These are phyloP conservation scores for Pseudogymnoascus sp. DNA, from an alignment of 2,329 filamentous ascomycete genomes.

Conservation along the genomic window DNA sequence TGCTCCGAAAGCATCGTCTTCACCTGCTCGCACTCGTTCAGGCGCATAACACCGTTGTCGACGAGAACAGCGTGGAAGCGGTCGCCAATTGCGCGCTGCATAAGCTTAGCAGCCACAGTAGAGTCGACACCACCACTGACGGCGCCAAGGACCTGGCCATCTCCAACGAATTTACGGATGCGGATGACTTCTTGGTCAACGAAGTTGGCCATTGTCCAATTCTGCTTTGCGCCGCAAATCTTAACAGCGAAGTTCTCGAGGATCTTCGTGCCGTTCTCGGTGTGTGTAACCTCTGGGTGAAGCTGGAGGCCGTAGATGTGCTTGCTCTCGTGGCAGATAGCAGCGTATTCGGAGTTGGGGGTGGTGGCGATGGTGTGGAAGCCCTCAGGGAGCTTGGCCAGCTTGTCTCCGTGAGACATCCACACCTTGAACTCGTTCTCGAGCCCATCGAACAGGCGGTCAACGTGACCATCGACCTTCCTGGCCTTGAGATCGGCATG, in stretches of 20 bases:
- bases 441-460: constrained; percentile 70
- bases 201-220: constrained; percentile 85
- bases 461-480: constrained; percentile 52
- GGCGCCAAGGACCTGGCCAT: constrained; percentile 71
- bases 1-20: constrained; percentile 69
- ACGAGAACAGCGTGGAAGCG: constrained; percentile 74
- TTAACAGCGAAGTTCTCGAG: constrained; percentile 75
- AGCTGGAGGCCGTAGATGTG: constrained; percentile 69
- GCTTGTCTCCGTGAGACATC: constrained; percentile 89
- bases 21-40: constrained; percentile 76
- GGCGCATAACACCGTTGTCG: constrained; percentile 75
- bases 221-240: constrained; percentile 67
- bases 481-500: constrained; percentile 57
- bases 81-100: constrained; percentile 78
- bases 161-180: constrained; percentile 74
- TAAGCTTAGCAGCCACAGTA: constrained; percentile 78
- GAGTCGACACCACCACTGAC: constrained; percentile 81
- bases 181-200: constrained; percentile 69
- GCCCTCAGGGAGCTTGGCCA: constrained; percentile 60
- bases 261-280: constrained; percentile 57
- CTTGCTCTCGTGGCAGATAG: constrained; percentile 62
- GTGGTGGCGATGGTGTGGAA: constrained; percentile 71
- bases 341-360: constrained; percentile 67
- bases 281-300: constrained; percentile 77
- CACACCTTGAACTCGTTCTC: constrained; percentile 62